Conservation (phyloP, 495 filamentous ascomycete genomes). For the Trichoderma asperelloides region DNA sequence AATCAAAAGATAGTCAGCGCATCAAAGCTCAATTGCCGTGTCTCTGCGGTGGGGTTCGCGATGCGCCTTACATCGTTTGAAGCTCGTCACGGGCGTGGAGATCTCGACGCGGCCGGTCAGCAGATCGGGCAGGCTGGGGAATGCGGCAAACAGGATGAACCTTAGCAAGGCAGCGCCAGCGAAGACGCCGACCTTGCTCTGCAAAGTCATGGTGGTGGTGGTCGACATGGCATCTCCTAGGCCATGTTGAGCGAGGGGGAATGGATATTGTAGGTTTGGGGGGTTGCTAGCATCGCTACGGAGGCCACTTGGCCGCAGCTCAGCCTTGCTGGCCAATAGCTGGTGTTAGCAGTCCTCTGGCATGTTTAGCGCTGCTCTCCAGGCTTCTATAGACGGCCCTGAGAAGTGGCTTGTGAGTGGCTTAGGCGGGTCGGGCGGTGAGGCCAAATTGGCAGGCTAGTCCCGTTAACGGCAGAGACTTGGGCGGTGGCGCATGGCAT, state of each 20-base stretch:
- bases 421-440: neutral
- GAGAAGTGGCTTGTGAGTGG: conserved; percentile 1
- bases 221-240: conserved; percentile 30
- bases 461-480: neutral
- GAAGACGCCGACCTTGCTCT: conserved; percentile 67
- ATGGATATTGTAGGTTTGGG: neutral
- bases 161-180: conserved; percentile 67
- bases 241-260: conserved; percentile 7
- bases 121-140: conserved; percentile 77
- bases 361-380: neutral
- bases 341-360: too few species aligned
- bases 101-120: conserved; percentile 90
- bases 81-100: conserved; percentile 93
- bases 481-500: conserved; percentile 13
- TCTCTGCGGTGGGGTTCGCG: neutral
- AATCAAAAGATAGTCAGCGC: neutral
- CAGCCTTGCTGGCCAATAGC: neutral
- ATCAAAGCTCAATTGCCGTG: neutral
- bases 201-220: conserved; percentile 36
- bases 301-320: conserved; percentile 15
- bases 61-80: conserved; percentile 75
- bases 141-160: conserved; percentile 67
- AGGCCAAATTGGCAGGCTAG: neutral
- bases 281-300: neutral
- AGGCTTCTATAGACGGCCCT: neutral